A percentile compares a stretch with the other conserved stretches of the same genome.
These are phyloP conservation scores for Trichoderma sp. DNA, from an alignment of 2,329 filamentous ascomycete genomes.

Conservation along the genomic window DNA sequence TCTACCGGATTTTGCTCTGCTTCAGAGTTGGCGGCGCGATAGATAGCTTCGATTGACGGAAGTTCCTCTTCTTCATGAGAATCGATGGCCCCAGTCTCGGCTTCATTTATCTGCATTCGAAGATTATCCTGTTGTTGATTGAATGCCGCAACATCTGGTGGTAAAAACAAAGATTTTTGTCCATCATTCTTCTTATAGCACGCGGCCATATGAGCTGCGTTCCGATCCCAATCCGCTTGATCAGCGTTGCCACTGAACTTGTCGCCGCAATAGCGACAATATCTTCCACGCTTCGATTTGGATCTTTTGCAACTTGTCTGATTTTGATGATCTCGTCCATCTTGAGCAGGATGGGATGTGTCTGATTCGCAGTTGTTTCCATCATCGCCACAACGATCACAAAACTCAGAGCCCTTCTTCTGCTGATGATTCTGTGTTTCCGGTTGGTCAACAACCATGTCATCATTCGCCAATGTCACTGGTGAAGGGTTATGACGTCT, in stretches of 20 bases:
- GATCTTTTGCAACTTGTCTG: not conserved
- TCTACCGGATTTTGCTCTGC: not conserved
- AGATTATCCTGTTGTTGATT: not conserved
- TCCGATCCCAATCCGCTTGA: constrained; percentile 8
- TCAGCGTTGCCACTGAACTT: not conserved
- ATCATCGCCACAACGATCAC: constrained; percentile 18
- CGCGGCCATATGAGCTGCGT: constrained; percentile 8
- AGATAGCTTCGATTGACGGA: not conserved
- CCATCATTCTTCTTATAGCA: not conserved
- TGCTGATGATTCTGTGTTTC: not conserved
- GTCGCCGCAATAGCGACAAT: constrained; percentile 18
- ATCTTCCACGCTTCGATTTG: not conserved
- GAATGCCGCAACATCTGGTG: not conserved
- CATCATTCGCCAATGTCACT: not conserved
- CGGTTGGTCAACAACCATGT: not conserved
- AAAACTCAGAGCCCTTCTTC: not conserved
- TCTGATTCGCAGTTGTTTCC: constrained; percentile 9
- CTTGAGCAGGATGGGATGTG: not conserved
- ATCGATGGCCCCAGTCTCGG: not conserved
- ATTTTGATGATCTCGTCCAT: not conserved
- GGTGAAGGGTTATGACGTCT: not conserved
- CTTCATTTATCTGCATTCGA: not conserved
- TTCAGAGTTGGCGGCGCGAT: not conserved
- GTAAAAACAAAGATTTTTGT: not conserved
- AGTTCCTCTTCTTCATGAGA: not conserved